Conservation (phyloP, 257 asterid genomes). For the Solanum virginianum region DNA sequence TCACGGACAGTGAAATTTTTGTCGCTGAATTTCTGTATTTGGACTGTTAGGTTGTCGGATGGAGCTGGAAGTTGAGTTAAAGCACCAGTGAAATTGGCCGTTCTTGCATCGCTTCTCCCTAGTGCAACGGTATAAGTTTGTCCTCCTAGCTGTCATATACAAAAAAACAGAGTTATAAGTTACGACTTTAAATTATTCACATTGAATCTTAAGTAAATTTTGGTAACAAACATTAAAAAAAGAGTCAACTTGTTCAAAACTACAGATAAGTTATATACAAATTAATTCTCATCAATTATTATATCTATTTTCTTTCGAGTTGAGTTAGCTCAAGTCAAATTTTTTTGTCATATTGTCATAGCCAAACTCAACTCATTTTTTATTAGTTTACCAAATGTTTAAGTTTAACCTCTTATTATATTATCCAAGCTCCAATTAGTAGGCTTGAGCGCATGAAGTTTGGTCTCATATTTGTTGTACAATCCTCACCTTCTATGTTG, state of each 20-base stretch:
- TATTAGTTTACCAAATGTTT: too few relatives aligned
- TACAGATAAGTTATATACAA: too few relatives aligned
- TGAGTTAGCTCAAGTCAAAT: neutral
- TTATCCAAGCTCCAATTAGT: too few relatives aligned
- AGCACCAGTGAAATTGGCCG: conserved; percentile 1
- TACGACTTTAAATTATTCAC: too few relatives aligned
- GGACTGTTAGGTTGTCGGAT: neutral
- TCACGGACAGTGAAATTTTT: neutral
- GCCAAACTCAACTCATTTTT: too few relatives aligned
- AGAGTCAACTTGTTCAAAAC: neutral
- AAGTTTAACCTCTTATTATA: too few relatives aligned
- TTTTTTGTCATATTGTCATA: too few relatives aligned
- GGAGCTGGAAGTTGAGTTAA: neutral
- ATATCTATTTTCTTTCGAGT: neutral
- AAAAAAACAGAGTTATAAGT: neutral
- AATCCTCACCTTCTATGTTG: too few relatives aligned
- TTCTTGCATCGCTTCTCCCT: neutral
- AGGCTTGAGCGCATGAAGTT: too few relatives aligned
- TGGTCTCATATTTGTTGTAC: too few relatives aligned
- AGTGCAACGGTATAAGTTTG: neutral
- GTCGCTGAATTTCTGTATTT: neutral
- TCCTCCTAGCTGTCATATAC: neutral
- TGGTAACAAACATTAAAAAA: neutral
- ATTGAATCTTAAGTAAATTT: neutral
- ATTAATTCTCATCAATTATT: too few relatives aligned